Conservation (phyloP, 169 alveolate genomes). For the Plasmodium malariae region DNA sequence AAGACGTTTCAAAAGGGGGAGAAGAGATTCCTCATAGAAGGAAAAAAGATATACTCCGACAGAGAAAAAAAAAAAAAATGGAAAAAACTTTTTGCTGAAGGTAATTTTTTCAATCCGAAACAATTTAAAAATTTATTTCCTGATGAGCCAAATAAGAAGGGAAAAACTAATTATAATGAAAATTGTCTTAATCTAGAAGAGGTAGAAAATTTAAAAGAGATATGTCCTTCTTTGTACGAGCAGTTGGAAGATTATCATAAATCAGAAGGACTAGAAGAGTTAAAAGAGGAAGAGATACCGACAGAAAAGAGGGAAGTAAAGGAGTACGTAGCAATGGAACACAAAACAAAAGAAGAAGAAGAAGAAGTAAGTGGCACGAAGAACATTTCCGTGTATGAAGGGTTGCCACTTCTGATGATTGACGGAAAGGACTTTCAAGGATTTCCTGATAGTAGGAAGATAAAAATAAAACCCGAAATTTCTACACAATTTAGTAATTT, state of each 20-base stretch:
- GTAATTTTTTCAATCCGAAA: constrained; percentile 61
- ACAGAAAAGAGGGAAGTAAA: constrained; percentile 1
- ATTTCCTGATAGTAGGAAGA: constrained; percentile 58
- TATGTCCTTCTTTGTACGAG: constrained; percentile 36
- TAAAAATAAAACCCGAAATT: constrained; percentile 50
- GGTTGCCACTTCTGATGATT: constrained; percentile 73
- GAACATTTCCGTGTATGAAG: constrained; percentile 47
- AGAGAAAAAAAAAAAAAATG: constrained; percentile 19
- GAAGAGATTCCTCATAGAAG: neutral
- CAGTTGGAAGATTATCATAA: constrained; percentile 29
- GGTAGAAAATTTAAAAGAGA: constrained; percentile 55
- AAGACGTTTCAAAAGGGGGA: neutral
- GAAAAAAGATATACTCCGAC: too few species aligned
- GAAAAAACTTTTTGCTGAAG: constrained; percentile 14
- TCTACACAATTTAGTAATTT: constrained; percentile 41
- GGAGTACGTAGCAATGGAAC: neutral
- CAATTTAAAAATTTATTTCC: constrained; percentile 63
- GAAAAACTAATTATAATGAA: neutral
- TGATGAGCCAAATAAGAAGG: constrained; percentile 17
- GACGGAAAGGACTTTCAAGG: constrained; percentile 74
- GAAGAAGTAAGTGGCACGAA: constrained; percentile 13
- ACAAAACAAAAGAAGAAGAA: neutral
- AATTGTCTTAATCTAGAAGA: constrained; percentile 42
- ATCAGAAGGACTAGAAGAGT: neutral
- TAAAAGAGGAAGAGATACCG: neutral